phyloP scores from a whole-genome alignment of 805 yeast genomes.

The Schizosaccharomyces octosporus region DNA sequence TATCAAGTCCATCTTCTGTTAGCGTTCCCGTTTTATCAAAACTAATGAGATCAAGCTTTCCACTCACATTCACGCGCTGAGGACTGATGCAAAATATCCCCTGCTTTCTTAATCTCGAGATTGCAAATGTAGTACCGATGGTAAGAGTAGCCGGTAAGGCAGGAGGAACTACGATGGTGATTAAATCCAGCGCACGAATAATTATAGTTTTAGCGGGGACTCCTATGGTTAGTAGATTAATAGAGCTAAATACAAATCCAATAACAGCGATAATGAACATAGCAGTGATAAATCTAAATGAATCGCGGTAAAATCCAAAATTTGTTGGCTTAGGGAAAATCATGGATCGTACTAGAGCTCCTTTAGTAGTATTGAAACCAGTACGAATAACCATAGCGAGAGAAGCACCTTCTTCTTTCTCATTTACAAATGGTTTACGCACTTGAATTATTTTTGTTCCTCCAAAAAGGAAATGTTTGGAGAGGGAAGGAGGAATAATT shows the following conservation, averaged over 20 bases:
- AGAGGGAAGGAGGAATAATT: slow-evolving; percentile 18
- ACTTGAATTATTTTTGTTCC: slow-evolving; percentile 80
- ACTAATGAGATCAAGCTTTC: slow-evolving; percentile 69
- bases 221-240: slow-evolving; percentile 58
- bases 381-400: slow-evolving; percentile 70
- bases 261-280: slow-evolving; percentile 66
- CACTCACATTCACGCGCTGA: slow-evolving; percentile 84
- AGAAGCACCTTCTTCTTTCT: slow-evolving; percentile 40
- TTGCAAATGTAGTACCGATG: slow-evolving; percentile 84
- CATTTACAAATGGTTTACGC: slow-evolving; percentile 27
- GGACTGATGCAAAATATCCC: slow-evolving; percentile 80
- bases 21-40: slow-evolving; percentile 95
- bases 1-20: slow-evolving; percentile 89
- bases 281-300: slow-evolving; percentile 85
- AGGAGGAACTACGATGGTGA: slow-evolving; percentile 95
- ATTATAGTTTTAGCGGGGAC: slow-evolving; percentile 35
- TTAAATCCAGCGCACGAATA: slow-evolving; percentile 72
- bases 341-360: slow-evolving; percentile 83
- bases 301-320: slow-evolving; percentile 79
- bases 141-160: slow-evolving; percentile 94
- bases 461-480: slow-evolving; percentile 54
- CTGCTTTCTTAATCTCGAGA: slow-evolving; percentile 42
- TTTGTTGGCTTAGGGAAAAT: slow-evolving; percentile 85
- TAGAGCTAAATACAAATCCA: slow-evolving; percentile 67
- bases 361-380: slow-evolving; percentile 89